Evolutionary conservation across 176 grass and related monocot genomes (phyloP).

Genomic region (Aegilops sharonensis): DNA sequence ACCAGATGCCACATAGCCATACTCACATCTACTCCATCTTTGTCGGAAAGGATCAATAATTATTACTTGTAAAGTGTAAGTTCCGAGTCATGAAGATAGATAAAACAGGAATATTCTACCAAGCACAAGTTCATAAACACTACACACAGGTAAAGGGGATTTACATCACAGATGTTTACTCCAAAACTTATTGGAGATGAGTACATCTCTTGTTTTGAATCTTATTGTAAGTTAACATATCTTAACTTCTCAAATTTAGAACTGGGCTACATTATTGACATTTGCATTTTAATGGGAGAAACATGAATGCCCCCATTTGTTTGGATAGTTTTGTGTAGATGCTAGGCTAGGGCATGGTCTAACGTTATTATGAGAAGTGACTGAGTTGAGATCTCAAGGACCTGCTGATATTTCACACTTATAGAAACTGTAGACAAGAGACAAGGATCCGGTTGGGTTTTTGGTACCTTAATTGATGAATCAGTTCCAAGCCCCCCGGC

Average conservation of each 20-base stretch:
- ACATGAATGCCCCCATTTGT: not conserved
- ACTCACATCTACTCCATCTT: too few relatives aligned
- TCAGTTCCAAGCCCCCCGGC: constrained; percentile 35
- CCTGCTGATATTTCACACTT: not conserved
- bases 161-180: constrained; percentile 36
- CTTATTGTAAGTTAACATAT: too few relatives aligned
- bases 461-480: constrained; percentile 13
- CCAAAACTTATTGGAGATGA: not conserved
- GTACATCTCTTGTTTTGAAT: too few relatives aligned
- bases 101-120: not conserved
- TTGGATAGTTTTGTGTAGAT: not conserved
- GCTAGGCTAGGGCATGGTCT: not conserved
- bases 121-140: constrained; percentile 26
- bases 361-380: not conserved
- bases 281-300: not conserved
- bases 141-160: constrained; percentile 20
- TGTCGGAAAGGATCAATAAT: too few relatives aligned
- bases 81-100: too few relatives aligned
- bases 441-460: not conserved
- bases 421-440: not conserved
- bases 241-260: too few relatives aligned
- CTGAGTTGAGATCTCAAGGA: not conserved
- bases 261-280: too few relatives aligned
- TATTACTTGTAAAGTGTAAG: too few relatives aligned
- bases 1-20: too few relatives aligned